These are phyloP conservation scores for Gentiana dahurica DNA, from an alignment of 257 asterid species.

Conservation along the genomic window DNA sequence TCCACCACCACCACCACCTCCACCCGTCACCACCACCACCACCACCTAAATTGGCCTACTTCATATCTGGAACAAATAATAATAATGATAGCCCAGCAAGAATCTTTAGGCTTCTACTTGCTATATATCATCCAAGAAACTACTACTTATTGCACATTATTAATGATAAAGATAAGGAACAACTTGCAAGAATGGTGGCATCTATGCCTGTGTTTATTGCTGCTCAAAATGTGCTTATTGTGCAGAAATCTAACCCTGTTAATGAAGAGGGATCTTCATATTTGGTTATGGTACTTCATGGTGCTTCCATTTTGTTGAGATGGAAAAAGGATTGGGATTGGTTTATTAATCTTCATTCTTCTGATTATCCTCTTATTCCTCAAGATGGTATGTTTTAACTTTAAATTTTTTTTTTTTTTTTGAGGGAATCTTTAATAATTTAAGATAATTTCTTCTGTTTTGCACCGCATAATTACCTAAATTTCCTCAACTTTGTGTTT, in stretches of 20 bases:
- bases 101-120: conserved; percentile 27
- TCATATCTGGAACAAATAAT: conserved; percentile 24
- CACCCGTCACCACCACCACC: conserved; percentile 14
- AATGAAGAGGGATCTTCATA: conserved; percentile 26
- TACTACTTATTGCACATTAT: conserved; percentile 31
- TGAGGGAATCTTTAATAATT: too few species aligned
- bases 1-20: conserved; percentile 4
- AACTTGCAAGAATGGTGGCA: conserved; percentile 24
- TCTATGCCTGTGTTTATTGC: conserved; percentile 21
- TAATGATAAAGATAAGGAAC: conserved; percentile 11
- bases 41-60: conserved; percentile 26
- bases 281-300: conserved; percentile 28
- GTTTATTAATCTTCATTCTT: conserved; percentile 32
- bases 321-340: conserved; percentile 37
- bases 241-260: conserved; percentile 20
- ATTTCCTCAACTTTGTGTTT: too few species aligned
- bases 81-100: conserved; percentile 19
- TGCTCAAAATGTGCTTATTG: conserved; percentile 27
- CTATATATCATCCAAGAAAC: conserved; percentile 33
- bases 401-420: too few species aligned
- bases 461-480: too few species aligned
- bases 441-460: too few species aligned
- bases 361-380: conserved; percentile 34
- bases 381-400: conserved; percentile 22
- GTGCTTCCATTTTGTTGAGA: conserved; percentile 28